A percentile compares a stretch with the other conserved stretches of the same genome.
These are phyloP conservation scores for Lentinula novae-zelandiae DNA, from an alignment of 1,284 basidiomycete species.

Conservation along the genomic window DNA sequence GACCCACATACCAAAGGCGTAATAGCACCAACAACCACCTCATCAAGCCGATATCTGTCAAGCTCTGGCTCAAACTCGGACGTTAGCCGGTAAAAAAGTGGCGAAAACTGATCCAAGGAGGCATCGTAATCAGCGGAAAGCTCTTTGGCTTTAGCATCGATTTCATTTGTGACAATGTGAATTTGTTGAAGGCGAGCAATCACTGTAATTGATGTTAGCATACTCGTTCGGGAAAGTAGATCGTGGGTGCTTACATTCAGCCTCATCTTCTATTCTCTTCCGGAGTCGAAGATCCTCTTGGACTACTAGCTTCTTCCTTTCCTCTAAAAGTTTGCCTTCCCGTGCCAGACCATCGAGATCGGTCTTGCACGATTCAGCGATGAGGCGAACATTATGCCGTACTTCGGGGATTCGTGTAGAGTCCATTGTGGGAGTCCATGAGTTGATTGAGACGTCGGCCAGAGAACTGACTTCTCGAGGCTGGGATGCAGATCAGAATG, in stretches of 20 bases:
- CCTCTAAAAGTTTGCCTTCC: constrained; percentile 83
- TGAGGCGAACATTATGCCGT: constrained; percentile 89
- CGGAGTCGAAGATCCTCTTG: constrained; percentile 69
- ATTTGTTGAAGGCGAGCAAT: constrained; percentile 75
- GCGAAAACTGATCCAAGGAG: constrained; percentile 68
- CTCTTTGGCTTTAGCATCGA: constrained; percentile 61
- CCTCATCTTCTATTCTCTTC: constrained; percentile 69
- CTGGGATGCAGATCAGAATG: constrained; percentile 33
- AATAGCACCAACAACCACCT: constrained; percentile 89
- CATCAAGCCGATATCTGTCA: constrained; percentile 78
- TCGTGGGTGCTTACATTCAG: constrained; percentile 52
- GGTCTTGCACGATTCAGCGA: constrained; percentile 76
- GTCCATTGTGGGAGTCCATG: constrained; percentile 85
- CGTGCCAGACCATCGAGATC: constrained; percentile 86
- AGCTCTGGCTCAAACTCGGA: constrained; percentile 78
- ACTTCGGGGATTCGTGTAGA: constrained; percentile 90
- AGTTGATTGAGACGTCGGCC: constrained; percentile 71
- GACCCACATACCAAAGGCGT: constrained; percentile 69
- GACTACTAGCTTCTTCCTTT: constrained; percentile 71
- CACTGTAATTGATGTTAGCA: constrained; percentile 40
- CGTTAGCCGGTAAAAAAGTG: constrained; percentile 67
- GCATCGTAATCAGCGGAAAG: constrained; percentile 61
- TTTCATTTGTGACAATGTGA: constrained; percentile 68
- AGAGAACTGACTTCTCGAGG: constrained; percentile 80
- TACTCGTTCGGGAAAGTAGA: neutral